Evolutionary conservation across 495 filamentous ascomycete species (phyloP).

Genomic region (Bryoglossum gracile): DNA sequence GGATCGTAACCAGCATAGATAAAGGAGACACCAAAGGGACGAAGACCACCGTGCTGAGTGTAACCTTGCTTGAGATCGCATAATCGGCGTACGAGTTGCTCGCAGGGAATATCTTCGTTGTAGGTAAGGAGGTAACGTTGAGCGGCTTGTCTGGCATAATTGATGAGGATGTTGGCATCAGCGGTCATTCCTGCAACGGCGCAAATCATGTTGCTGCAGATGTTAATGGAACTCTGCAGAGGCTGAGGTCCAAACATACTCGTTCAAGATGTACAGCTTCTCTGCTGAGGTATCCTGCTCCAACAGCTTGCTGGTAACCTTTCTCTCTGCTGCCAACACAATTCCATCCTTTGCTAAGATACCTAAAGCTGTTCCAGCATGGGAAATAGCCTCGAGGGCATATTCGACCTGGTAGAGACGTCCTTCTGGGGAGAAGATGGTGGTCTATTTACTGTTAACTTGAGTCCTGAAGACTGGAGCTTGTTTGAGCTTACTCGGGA

Average conservation of each 20-base stretch:
- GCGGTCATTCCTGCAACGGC: constrained; percentile 98
- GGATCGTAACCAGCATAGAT: constrained; percentile 98
- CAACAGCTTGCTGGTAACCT: constrained; percentile 97
- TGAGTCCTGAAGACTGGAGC: constrained; percentile 12
- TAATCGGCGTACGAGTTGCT: constrained; percentile 92
- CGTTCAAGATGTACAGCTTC: constrained; percentile 98
- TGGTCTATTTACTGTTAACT: constrained; percentile 64
- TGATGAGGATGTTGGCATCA: constrained; percentile 99
- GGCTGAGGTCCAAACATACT: constrained; percentile 48
- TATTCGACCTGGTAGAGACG: constrained; percentile 99
- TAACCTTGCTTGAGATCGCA: constrained; percentile 99
- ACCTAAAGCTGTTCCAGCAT: constrained; percentile 92
- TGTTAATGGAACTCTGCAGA: background rate
- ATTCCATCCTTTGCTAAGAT: constrained; percentile 98
- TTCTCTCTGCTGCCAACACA: constrained; percentile 96
- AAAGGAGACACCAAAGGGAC: constrained; percentile 97
- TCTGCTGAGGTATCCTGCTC: constrained; percentile 99
- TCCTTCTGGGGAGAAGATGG: constrained; percentile 98
- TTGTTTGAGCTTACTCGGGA: constrained; percentile 62
- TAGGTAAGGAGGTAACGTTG: constrained; percentile 97
- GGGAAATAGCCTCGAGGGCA: constrained; percentile 96
- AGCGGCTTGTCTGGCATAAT: constrained; percentile 93
- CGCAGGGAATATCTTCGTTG: constrained; percentile 99
- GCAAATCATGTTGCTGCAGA: constrained; percentile 94
- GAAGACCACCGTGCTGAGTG: constrained; percentile 95